phyloP scores from a whole-genome alignment of 139 green algal species.

The Coccomyxa sp. region DNA sequence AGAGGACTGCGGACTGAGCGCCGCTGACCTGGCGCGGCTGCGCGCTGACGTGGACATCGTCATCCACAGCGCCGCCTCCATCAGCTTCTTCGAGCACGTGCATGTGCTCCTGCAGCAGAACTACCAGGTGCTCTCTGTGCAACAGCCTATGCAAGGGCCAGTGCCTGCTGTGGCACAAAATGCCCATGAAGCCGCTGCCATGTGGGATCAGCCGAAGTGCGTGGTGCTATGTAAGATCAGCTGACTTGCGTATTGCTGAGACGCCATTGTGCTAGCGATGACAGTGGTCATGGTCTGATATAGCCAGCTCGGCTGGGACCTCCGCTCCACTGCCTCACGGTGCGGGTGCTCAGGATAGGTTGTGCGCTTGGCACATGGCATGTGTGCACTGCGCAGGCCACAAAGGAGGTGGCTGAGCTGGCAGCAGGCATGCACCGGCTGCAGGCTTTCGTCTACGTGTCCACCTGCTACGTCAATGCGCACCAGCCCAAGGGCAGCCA shows the following conservation, averaged over 20 bases:
- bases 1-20: not conserved
- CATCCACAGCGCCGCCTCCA: constrained; percentile 9
- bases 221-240: not conserved
- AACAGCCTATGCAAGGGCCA: too few species aligned
- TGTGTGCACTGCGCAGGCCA: constrained; percentile 1
- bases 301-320: not conserved
- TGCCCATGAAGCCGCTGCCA: not conserved
- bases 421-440: constrained; percentile 15
- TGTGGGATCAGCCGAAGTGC: not conserved
- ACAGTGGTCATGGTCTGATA: not conserved
- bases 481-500: constrained; percentile 20
- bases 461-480: constrained; percentile 31
- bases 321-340: not conserved
- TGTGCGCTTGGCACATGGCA: not conserved
- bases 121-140: constrained; percentile 4
- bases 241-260: not conserved
- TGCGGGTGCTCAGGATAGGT: not conserved
- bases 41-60: not conserved
- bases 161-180: not conserved
- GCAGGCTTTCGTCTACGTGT: constrained; percentile 31
- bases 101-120: constrained; percentile 7
- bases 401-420: constrained; percentile 20
- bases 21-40: not conserved
- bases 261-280: not conserved
- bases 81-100: constrained; percentile 9